Evolutionary conservation across 768 basidiomycete genomes (phyloP), one percentile per base, ranked within the genome.

Genomic region (Suillus subluteus): DNA sequence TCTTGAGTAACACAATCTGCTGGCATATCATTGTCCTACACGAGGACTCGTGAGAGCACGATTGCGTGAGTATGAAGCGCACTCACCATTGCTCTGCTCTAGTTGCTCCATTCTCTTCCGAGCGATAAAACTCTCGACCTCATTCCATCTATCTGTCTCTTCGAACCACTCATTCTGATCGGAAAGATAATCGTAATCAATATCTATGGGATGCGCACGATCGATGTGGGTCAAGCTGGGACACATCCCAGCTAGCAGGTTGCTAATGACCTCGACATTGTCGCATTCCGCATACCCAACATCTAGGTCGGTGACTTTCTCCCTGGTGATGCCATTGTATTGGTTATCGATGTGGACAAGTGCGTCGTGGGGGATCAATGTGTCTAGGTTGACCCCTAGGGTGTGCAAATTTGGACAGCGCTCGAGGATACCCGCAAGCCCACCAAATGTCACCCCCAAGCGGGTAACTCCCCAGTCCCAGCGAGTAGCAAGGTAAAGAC

Each of bases 341-440:
- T 26, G 18, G 26, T 21, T 3, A 30, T 43, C 41, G 11, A 61
- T 5, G 9, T 30, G 30, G 6, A 30, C 26, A 3, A 8, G 58
- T 6, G 12, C 21, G 41, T 43, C 59, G 26, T 30, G 4, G 26
- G 18, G 26, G 18, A 12, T 0, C 18, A 3, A 43, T 11, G 59
- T 7, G 16, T 61, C 59, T 30, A 61, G 18, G 59, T 61, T 41
- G 18, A 61, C 40, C 26, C 58, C 59, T 30, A 61, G 18, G 9
- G 40, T 21, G 6, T 40, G 26, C 23, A 59, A 2, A 26, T 26
- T 59, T 18, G 38, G 58, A 13, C 38, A 59, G 23, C 38, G 38
- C 41, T 61, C 26, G 3, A 61, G 59, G 26, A 61, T 61, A 30
- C 58, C 40, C 9, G 26, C 41, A 61, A 61, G 59, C 26, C 40